Conservation (phyloP, 2,329 filamentous ascomycete genomes). For the Chaetomium globosum region DNA sequence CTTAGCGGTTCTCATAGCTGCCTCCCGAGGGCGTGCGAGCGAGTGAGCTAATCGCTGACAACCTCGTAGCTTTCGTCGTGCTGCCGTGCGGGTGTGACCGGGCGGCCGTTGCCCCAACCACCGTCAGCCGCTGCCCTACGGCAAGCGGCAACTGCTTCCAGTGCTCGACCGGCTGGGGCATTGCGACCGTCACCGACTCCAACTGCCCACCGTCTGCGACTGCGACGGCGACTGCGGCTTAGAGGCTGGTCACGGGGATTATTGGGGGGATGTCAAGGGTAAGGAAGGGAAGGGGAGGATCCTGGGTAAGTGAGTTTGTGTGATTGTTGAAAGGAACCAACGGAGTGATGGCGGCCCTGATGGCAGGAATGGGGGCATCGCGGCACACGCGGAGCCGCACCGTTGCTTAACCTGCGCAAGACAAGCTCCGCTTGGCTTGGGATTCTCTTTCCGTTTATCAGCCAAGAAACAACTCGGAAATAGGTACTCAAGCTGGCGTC, state of each 20-base stretch:
- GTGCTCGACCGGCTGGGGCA: slow-evolving; percentile 30
- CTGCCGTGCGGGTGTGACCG: slow-evolving; percentile 34
- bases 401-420: neutral
- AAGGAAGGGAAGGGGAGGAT: neutral
- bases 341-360: neutral
- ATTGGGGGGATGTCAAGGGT: neutral
- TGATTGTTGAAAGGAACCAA: neutral
- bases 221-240: slow-evolving; percentile 3
- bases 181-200: slow-evolving; percentile 23
- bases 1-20: neutral
- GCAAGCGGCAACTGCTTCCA: slow-evolving; percentile 22
- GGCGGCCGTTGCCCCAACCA: slow-evolving; percentile 26
- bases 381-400: neutral
- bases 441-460: neutral
- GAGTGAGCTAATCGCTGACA: neutral
- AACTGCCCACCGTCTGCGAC: slow-evolving; percentile 17
- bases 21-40: neutral
- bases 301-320: neutral
- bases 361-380: neutral
- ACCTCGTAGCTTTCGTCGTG: slow-evolving; percentile 19
- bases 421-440: neutral
- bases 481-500: neutral
- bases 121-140: slow-evolving; percentile 32
- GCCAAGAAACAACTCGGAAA: neutral
- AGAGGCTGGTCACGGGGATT: neutral